These are phyloP conservation scores for Euphrasia arctica DNA, from an alignment of 305 asterid species.

Conservation along the genomic window DNA sequence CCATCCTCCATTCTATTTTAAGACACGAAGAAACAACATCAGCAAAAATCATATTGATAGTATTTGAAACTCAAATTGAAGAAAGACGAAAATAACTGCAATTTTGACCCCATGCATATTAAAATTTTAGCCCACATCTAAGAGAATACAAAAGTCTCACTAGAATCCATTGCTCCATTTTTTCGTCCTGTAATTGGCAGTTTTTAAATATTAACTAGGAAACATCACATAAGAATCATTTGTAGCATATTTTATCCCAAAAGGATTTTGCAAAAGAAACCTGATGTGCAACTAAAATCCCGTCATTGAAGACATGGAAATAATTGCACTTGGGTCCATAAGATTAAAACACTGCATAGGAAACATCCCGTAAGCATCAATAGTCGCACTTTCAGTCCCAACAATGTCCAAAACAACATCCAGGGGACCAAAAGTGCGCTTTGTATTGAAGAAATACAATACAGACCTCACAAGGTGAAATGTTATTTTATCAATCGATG, in stretches of 20 bases:
- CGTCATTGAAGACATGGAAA: background rate
- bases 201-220: too few relatives aligned
- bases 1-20: constrained; percentile 82
- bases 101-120: background rate
- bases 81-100: background rate
- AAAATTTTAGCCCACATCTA: too few relatives aligned
- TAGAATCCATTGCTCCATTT: too few relatives aligned
- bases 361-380: background rate
- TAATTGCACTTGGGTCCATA: too few relatives aligned
- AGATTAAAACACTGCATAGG: too few relatives aligned
- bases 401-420: background rate
- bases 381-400: too few relatives aligned
- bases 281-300: background rate
- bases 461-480: constrained; percentile 92
- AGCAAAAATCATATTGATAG: constrained; percentile 1
- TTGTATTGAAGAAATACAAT: constrained; percentile 10
- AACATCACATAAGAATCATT: too few relatives aligned
- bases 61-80: constrained; percentile 20
- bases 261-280: background rate
- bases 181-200: background rate
- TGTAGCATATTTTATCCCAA: background rate
- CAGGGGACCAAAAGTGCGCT: background rate
- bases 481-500: constrained; percentile 83
- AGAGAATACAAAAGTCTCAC: too few relatives aligned
- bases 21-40: constrained; percentile 22